A percentile compares a stretch with the other conserved stretches of the same genome.
Evolutionary conservation across 1,284 basidiomycete species (phyloP).

Genomic region (Microbotryum violaceum): DNA sequence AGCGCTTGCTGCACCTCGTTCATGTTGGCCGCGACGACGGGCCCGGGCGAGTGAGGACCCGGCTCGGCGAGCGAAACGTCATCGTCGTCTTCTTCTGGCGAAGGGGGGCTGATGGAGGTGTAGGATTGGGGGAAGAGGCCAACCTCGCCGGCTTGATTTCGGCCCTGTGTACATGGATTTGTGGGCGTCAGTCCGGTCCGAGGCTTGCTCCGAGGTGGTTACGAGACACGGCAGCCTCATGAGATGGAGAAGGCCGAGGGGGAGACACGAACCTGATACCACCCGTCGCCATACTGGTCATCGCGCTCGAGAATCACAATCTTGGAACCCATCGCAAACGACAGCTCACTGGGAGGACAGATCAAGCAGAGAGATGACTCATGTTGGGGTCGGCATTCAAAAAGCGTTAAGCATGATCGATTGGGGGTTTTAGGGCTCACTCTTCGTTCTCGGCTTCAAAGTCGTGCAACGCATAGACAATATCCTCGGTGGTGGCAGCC

Average conservation of each 20-base stretch:
- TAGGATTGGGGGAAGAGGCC: conserved; percentile 91
- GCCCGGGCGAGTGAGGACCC: background rate
- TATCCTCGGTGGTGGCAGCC: conserved; percentile 2
- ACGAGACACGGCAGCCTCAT: too few species aligned
- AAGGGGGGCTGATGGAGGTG: conserved; percentile 55
- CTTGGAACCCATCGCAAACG: conserved; percentile 75
- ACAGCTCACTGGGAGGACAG: conserved; percentile 54
- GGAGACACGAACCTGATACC: conserved; percentile 77
- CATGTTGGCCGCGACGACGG: background rate
- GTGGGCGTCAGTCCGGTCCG: too few species aligned
- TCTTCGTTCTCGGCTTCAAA: conserved; percentile 76
- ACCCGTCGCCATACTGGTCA: conserved; percentile 91
- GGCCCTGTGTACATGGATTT: conserved; percentile 53
- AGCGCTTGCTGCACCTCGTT: conserved; percentile 4
- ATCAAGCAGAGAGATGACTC: conserved; percentile 50
- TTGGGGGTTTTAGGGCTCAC: background rate
- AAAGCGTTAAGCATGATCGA: too few species aligned
- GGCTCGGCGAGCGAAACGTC: background rate
- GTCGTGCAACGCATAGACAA: conserved; percentile 31
- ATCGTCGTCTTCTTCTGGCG: background rate
- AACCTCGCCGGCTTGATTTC: conserved; percentile 67
- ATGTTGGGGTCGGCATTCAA: too few species aligned
- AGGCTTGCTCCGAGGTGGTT: too few species aligned
- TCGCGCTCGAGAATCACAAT: conserved; percentile 90
- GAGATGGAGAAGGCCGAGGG: background rate